Conservation (phyloP, 345 rosid species). For the Rhodamnia rubescens region DNA sequence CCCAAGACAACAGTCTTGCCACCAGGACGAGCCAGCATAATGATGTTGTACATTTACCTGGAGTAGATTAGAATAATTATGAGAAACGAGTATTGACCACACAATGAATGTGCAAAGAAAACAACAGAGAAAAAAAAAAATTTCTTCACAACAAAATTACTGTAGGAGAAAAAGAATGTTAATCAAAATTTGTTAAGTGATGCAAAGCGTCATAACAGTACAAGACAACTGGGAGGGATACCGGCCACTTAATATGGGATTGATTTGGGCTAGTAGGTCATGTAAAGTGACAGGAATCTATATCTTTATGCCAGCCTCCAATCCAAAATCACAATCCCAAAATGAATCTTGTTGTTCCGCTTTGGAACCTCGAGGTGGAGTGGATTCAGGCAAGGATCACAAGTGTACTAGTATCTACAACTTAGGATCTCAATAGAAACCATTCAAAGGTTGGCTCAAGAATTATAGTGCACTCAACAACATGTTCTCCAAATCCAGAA, state of each 20-base stretch:
- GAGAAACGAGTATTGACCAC: neutral
- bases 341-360: neutral
- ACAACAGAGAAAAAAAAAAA: no score
- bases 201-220: no score
- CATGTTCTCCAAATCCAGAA: neutral
- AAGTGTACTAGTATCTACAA: no score
- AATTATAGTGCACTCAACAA: neutral
- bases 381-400: neutral
- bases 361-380: neutral
- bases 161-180: no score
- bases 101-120: neutral
- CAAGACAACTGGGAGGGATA: no score
- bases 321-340: neutral
- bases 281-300: neutral
- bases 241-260: no score
- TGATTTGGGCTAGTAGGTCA: neutral
- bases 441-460: no score
- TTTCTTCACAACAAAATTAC: no score
- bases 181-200: no score
- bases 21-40: neutral
- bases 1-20: neutral
- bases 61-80: neutral
- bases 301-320: neutral
- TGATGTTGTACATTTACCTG: neutral
- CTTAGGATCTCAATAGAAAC: no score